Evolutionary conservation across 495 filamentous ascomycete species (phyloP).

Genomic region (Bacidia rubella): DNA sequence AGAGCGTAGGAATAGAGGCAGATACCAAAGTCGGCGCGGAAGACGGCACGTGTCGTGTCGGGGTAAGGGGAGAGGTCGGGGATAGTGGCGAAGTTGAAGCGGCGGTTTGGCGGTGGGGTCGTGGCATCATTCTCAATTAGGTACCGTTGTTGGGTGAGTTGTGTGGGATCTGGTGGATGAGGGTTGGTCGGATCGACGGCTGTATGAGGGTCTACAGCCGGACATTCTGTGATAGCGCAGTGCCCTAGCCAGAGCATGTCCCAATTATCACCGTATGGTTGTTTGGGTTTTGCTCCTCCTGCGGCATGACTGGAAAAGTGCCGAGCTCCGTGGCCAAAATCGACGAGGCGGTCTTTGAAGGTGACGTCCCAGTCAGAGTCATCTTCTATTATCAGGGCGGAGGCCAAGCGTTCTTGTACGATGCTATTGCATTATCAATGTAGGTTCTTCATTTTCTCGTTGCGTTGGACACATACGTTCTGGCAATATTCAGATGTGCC

Average conservation of each 20-base stretch:
- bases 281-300: constrained; percentile 6
- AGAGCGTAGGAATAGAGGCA: constrained; percentile 45
- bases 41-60: constrained; percentile 33
- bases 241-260: constrained; percentile 44
- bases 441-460: neutral
- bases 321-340: constrained; percentile 31
- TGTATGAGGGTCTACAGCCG: neutral
- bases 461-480: constrained; percentile 13
- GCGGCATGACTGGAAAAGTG: constrained; percentile 9
- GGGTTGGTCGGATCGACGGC: neutral
- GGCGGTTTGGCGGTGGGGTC: constrained; percentile 13
- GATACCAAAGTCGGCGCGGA: constrained; percentile 31
- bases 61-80: constrained; percentile 18
- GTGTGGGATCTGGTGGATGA: neutral
- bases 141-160: constrained; percentile 11
- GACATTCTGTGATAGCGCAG: constrained; percentile 28
- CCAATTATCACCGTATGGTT: constrained; percentile 43
- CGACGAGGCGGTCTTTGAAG: constrained; percentile 34
- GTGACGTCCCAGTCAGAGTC: constrained; percentile 45
- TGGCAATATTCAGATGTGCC: constrained; percentile 25
- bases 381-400: constrained; percentile 43
- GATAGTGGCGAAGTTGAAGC: constrained; percentile 9
- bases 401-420: constrained; percentile 29
- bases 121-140: constrained; percentile 21
- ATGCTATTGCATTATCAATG: constrained; percentile 18